These are phyloP conservation scores for Chrysopogon serrulatus DNA, from an alignment of 176 grass and related monocot genomes.

Conservation along the genomic window DNA sequence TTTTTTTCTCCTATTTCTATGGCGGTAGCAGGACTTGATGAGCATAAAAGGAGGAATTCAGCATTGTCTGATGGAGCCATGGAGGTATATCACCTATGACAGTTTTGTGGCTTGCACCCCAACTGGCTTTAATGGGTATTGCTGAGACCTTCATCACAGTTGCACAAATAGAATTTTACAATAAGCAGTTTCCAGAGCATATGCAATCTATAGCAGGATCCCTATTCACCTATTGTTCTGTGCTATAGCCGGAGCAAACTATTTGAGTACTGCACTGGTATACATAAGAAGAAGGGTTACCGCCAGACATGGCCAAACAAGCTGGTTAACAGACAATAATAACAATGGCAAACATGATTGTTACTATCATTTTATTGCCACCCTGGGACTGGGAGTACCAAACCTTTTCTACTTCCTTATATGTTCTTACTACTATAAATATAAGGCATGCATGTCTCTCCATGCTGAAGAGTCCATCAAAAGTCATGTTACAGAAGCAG, in stretches of 20 bases:
- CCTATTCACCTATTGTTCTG: slow-evolving; percentile 39
- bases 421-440: slow-evolving; percentile 64
- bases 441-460: slow-evolving; percentile 54
- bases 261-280: slow-evolving; percentile 50
- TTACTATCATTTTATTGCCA: slow-evolving; percentile 56
- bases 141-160: slow-evolving; percentile 63
- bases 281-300: slow-evolving; percentile 50
- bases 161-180: slow-evolving; percentile 85
- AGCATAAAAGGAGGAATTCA: slow-evolving; percentile 54
- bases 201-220: slow-evolving; percentile 66
- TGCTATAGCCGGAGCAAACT: slow-evolving; percentile 51
- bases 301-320: slow-evolving; percentile 17
- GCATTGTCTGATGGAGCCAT: slow-evolving; percentile 59
- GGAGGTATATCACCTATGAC: slow-evolving; percentile 62
- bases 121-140: slow-evolving; percentile 66
- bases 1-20: slow-evolving; percentile 58
- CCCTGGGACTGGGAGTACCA: slow-evolving; percentile 47
- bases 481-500: not conserved
- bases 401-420: slow-evolving; percentile 66
- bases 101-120: slow-evolving; percentile 67
- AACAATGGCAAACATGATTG: slow-evolving; percentile 62
- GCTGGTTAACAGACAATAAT: slow-evolving; percentile 66
- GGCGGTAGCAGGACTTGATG: slow-evolving; percentile 68
- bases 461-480: slow-evolving; percentile 22
- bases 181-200: slow-evolving; percentile 80